A percentile compares a stretch with the other conserved stretches of the same genome.
phyloP scores from a whole-genome alignment of 306 rosid genomes.

The Casuarina cunninghamiana region DNA sequence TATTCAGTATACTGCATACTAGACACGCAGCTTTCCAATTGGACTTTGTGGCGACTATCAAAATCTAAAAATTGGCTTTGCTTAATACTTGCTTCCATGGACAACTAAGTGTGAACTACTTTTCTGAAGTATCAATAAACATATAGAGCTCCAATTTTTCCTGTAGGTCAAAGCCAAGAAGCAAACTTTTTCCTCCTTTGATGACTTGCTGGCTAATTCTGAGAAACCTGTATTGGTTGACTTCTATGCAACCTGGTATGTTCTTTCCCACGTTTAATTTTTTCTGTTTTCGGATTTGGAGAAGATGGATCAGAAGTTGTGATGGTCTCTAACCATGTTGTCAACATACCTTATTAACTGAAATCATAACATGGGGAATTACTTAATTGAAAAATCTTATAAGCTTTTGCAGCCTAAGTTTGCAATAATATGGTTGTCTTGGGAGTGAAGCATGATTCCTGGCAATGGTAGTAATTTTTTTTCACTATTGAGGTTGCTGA shows the following conservation, averaged over 20 bases:
- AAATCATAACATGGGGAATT: not conserved
- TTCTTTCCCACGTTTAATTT: conserved; percentile 8
- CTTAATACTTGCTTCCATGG: not conserved
- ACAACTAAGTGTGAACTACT: not conserved
- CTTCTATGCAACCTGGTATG: conserved; percentile 96
- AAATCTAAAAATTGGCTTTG: not conserved
- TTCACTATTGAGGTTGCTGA: not conserved
- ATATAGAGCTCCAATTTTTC: conserved; percentile 10
- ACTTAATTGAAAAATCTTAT: not conserved
- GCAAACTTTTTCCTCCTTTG: conserved; percentile 76
- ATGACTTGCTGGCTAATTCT: conserved; percentile 71
- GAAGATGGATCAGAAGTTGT: not conserved
- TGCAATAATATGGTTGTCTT: not conserved
- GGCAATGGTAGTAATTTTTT: not conserved
- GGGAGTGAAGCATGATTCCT: not conserved
- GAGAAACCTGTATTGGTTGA: conserved; percentile 88
- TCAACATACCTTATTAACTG: not conserved
- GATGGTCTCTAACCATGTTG: not conserved
- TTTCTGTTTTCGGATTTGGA: not conserved
- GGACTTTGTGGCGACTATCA: not conserved
- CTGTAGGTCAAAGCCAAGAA: conserved; percentile 80
- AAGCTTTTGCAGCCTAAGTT: conserved; percentile 4
- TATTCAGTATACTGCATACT: not conserved
- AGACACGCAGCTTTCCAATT: not conserved
- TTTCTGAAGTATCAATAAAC: conserved; percentile 15